A percentile compares a stretch with the other conserved stretches of the same genome.
Conservation (phyloP, 768 basidiomycete species). For the Leccinum imitatum region DNA sequence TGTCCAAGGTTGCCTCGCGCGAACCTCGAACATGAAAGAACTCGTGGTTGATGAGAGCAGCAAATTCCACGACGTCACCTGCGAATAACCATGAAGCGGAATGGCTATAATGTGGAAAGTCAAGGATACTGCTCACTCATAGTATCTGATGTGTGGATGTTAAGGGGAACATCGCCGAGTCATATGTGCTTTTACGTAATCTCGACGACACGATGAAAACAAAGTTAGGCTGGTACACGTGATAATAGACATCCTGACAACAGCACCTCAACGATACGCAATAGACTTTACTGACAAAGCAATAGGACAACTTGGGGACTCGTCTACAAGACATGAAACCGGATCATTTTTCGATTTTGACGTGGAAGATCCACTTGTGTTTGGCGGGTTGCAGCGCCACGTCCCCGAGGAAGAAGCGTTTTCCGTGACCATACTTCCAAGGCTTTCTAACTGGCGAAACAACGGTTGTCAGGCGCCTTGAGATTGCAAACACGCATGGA, state of each 20-base stretch:
- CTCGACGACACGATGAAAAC: slow-evolving; percentile 39
- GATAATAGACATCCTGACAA: slow-evolving; percentile 6
- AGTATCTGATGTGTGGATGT: neutral
- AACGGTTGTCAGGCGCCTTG: slow-evolving; percentile 5
- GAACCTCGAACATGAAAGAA: neutral
- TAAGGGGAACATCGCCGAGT: too few relatives aligned
- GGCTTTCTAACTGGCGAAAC: slow-evolving; percentile 22
- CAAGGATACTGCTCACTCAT: neutral
- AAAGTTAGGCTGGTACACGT: slow-evolving; percentile 36
- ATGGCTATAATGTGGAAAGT: too few relatives aligned
- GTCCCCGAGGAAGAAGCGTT: slow-evolving; percentile 24
- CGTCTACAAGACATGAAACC: neutral
- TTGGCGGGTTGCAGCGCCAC: slow-evolving; percentile 19
- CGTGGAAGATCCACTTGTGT: slow-evolving; percentile 29
- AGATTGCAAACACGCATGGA: neutral
- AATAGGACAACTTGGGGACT: too few relatives aligned
- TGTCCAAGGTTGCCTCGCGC: neutral
- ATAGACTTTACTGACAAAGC: slow-evolving; percentile 2
- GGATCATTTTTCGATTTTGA: slow-evolving; percentile 11
- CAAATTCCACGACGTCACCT: neutral
- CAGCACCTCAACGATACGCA: neutral
- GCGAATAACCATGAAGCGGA: neutral
- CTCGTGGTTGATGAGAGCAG: neutral
- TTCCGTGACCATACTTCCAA: slow-evolving; percentile 31
- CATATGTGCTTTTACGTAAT: too few relatives aligned